phyloP scores from a whole-genome alignment of 306 rosid genomes.

The Begonia loranthoides region DNA sequence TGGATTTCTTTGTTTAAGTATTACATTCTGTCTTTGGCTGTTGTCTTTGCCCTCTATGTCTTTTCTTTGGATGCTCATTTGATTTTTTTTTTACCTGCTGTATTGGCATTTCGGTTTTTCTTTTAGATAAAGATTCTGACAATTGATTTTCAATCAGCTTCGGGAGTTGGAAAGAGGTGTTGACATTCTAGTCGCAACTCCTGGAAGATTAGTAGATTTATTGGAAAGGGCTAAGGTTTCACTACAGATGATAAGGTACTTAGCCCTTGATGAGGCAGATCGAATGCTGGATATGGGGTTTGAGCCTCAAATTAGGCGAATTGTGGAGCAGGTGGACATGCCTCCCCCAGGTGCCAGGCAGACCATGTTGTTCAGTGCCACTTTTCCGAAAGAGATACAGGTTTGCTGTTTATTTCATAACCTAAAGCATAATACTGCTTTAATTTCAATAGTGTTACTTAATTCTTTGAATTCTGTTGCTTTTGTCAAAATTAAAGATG shows the following conservation, averaged over 20 bases:
- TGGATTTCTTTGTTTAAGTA: neutral
- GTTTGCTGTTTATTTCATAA: conserved; percentile 10
- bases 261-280: conserved; percentile 90
- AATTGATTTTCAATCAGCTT: conserved; percentile 24
- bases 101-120: neutral
- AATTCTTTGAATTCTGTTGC: neutral
- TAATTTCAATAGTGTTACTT: neutral
- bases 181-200: conserved; percentile 90
- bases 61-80: neutral
- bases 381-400: conserved; percentile 87
- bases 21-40: too few relatives aligned
- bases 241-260: conserved; percentile 51
- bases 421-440: neutral
- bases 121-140: neutral
- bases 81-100: neutral
- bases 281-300: conserved; percentile 96
- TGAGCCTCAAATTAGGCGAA: conserved; percentile 86
- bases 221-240: conserved; percentile 78
- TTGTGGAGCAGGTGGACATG: conserved; percentile 86
- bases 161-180: conserved; percentile 83
- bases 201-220: conserved; percentile 82
- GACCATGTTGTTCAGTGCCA: conserved; percentile 75
- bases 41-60: neutral
- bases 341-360: conserved; percentile 69
- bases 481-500: neutral